phyloP scores from a whole-genome alignment of 1,284 basidiomycete species.

The Porogramme epimiltina region DNA sequence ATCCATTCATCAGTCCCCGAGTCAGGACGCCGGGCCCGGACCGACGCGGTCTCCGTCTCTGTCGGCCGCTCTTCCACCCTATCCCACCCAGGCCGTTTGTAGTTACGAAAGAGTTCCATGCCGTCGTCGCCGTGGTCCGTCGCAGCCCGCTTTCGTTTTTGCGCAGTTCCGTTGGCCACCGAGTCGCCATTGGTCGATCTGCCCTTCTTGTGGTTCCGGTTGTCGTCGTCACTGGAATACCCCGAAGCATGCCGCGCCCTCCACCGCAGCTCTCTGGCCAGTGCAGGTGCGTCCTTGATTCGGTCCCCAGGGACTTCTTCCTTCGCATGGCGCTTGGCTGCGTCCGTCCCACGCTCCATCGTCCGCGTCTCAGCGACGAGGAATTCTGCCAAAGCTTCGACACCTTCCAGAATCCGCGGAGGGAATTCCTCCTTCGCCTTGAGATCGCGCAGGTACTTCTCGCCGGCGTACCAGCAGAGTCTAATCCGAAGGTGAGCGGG shows the following conservation, averaged over 20 bases:
- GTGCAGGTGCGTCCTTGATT: constrained; percentile 74
- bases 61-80: constrained; percentile 43
- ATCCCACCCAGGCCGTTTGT: constrained; percentile 69
- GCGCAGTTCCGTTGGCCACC: constrained; percentile 26
- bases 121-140: constrained; percentile 33
- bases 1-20: constrained; percentile 35
- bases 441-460: constrained; percentile 74
- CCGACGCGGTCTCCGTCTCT: constrained; percentile 39
- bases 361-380: constrained; percentile 75
- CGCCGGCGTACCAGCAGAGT: constrained; percentile 87
- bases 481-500: background rate
- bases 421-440: constrained; percentile 64
- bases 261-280: constrained; percentile 85
- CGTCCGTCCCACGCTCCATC: constrained; percentile 66
- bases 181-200: constrained; percentile 17
- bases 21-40: constrained; percentile 38
- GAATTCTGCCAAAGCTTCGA: constrained; percentile 73
- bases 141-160: constrained; percentile 60
- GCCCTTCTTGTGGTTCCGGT: constrained; percentile 34
- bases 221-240: constrained; percentile 71
- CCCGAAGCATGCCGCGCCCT: constrained; percentile 68
- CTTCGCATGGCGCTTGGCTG: constrained; percentile 68
- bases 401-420: constrained; percentile 69
- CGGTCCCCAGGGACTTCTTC: constrained; percentile 82
- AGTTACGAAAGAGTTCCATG: constrained; percentile 56